Evolutionary conservation across 352 stramenopile species (phyloP).

Genomic region (Pythium rishiriense): DNA sequence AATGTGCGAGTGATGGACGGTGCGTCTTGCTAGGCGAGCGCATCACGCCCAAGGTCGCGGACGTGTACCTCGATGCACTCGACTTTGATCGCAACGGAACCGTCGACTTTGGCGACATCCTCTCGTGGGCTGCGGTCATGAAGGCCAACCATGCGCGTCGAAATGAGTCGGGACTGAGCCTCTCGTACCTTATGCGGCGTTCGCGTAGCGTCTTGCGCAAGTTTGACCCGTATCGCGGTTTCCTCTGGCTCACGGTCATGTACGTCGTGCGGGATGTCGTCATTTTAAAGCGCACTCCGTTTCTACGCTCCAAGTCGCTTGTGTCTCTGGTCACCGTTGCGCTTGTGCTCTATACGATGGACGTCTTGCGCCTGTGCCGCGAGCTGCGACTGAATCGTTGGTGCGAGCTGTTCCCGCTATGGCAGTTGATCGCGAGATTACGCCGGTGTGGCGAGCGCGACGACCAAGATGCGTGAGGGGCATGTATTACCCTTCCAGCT

Average conservation of each 20-base stretch:
- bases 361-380: conserved; percentile 17
- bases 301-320: conserved; percentile 23
- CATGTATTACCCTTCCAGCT: conserved; percentile 35
- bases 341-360: conserved; percentile 21
- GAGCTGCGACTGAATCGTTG: conserved; percentile 13
- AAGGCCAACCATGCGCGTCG: conserved; percentile 53
- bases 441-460: conserved; percentile 4
- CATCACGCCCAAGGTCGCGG: conserved; percentile 47
- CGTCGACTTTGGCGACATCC: conserved; percentile 75
- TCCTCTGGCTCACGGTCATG: conserved; percentile 26
- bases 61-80: conserved; percentile 65
- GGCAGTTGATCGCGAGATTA: conserved; percentile 19
- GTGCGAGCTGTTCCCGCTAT: conserved; percentile 22
- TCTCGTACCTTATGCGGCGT: conserved; percentile 16
- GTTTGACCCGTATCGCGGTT: conserved; percentile 27
- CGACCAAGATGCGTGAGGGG: conserved; percentile 10
- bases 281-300: conserved; percentile 16
- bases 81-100: conserved; percentile 75
- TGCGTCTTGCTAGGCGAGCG: conserved; percentile 41
- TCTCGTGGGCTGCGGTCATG: conserved; percentile 76
- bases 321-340: conserved; percentile 9
- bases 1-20: background rate
- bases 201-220: conserved; percentile 1
- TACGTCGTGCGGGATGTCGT: conserved; percentile 30
- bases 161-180: conserved; percentile 17